These are phyloP conservation scores for Scenedesmus sp. DNA, from an alignment of 163 green algal genomes.

Conservation along the genomic window DNA sequence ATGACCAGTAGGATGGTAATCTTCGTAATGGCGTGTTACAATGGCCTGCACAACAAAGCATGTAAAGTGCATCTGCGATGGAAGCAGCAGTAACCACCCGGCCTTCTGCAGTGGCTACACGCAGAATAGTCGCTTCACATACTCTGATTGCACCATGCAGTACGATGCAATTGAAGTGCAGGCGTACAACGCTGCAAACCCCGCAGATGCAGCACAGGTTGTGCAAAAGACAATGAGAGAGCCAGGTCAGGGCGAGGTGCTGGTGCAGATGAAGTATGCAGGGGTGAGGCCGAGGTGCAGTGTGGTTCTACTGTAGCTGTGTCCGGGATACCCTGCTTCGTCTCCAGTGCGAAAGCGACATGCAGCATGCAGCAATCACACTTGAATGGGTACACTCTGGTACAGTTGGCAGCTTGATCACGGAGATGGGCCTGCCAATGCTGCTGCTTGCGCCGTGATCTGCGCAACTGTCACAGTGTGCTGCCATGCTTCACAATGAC, in stretches of 20 bases:
- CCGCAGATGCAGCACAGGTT: slow-evolving; percentile 8
- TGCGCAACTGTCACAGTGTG: background rate
- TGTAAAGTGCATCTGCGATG: too few relatives aligned
- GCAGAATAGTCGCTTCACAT: background rate
- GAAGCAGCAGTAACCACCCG: too few relatives aligned
- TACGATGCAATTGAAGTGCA: slow-evolving; percentile 22
- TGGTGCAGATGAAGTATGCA: slow-evolving; percentile 36
- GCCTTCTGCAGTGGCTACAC: background rate
- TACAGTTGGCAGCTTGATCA: background rate
- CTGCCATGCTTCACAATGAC: background rate
- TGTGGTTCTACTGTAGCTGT: background rate
- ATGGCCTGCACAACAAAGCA: too few relatives aligned
- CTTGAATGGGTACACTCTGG: too few relatives aligned
- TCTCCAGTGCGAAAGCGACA: background rate
- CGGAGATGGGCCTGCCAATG: background rate
- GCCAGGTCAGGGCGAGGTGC: slow-evolving; percentile 36
- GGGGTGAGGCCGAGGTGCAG: slow-evolving; percentile 11
- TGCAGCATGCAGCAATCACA: background rate
- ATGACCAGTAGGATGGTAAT: too few relatives aligned
- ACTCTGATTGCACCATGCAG: background rate
- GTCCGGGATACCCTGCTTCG: background rate
- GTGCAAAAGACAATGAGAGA: slow-evolving; percentile 19
- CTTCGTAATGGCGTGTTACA: too few relatives aligned
- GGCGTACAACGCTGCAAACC: slow-evolving; percentile 1
- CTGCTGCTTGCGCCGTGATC: background rate